Base-by-base conservation (phyloP, 805 yeast species). In the Candida montana region DNA sequence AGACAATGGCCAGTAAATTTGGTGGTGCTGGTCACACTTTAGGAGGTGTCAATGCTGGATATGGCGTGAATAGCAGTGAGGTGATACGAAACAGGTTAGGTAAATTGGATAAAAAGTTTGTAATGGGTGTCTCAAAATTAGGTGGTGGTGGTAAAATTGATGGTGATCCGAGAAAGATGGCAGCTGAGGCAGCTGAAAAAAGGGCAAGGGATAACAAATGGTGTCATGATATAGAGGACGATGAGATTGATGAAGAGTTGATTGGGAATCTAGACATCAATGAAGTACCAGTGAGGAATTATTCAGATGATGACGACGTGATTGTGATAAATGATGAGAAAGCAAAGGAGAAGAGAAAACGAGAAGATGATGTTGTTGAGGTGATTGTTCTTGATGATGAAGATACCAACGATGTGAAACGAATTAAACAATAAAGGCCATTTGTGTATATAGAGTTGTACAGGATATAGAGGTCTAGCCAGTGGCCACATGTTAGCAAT, bases 181-280 rank as follows among this genome's bases (percentile, higher is more conserved):
- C 76, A 33, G 53, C 75, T 15, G 71, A 68, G 44, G 93, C 95
- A 1, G 81, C 87, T 0, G 81, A 81, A 45, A 61, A 80, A 42
- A 63, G 93, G 34, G 55, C 67, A 16, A 59, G 63, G n/a, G 85
- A 78, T 55, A 55, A 66, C 4, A 72, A 71, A 44, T 69, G 72
- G 67, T 79, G 83, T 45, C 52, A 53, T 42, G 54, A 47, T 7
- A 51, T 49, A 3, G 53, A 46, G 9, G 51, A 51, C 9, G 64
- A 55, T 6, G 64, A 63, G 4, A 63, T 64, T 2, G 70, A 67
- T 26, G 65, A 65, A n/a, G 83, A 76, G 4, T 51, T 75, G 24
- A 49, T 62, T 0, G 65, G 62, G 3, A 44, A 64, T 26, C 46
- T 26, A 31, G 12, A 17, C 18, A 34, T 20, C 3, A 26, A 36